Conservation (phyloP, 768 basidiomycete species). For the Kwoniella newhampshirensis region DNA sequence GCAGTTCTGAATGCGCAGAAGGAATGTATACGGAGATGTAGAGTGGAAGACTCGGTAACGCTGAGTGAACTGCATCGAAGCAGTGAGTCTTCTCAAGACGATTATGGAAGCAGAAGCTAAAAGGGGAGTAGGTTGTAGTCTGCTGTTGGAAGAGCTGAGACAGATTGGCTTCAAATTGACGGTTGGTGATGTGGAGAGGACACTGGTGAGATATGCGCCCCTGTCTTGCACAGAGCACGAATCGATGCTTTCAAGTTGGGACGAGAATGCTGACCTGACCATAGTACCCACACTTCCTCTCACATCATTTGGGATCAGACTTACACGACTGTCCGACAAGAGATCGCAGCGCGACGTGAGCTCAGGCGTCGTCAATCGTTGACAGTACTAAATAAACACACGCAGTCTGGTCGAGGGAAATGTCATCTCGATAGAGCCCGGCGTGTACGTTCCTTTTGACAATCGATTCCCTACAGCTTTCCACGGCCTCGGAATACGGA, state of each 20-base stretch:
- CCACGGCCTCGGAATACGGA: constrained; percentile 86
- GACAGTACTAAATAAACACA: constrained; percentile 9
- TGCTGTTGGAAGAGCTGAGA: constrained; percentile 69
- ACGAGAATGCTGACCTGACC: no score
- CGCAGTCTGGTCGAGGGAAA: constrained; percentile 70
- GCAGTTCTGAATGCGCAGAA: constrained; percentile 56
- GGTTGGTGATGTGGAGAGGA: constrained; percentile 64
- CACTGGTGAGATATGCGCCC: constrained; percentile 56
- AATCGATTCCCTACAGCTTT: constrained; percentile 78
- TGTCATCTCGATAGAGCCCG: constrained; percentile 85
- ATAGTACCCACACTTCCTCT: constrained; percentile 86
- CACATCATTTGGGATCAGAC: constrained; percentile 92
- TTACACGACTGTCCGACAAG: constrained; percentile 72
- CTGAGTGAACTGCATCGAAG: constrained; percentile 74
- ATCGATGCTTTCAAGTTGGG: no score
- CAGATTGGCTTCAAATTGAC: constrained; percentile 71
- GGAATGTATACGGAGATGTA: constrained; percentile 52
- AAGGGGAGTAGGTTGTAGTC: constrained; percentile 57
- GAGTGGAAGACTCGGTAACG: constrained; percentile 59
- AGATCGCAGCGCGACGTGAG: constrained; percentile 50
- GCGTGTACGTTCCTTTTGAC: constrained; percentile 82
- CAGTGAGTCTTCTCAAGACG: constrained; percentile 56
- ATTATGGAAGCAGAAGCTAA: background rate
- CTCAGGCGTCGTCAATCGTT: constrained; percentile 13
- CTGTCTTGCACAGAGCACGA: no score